phyloP scores from a whole-genome alignment of 2,329 filamentous ascomycete species.

The Pezicula carpinea region DNA sequence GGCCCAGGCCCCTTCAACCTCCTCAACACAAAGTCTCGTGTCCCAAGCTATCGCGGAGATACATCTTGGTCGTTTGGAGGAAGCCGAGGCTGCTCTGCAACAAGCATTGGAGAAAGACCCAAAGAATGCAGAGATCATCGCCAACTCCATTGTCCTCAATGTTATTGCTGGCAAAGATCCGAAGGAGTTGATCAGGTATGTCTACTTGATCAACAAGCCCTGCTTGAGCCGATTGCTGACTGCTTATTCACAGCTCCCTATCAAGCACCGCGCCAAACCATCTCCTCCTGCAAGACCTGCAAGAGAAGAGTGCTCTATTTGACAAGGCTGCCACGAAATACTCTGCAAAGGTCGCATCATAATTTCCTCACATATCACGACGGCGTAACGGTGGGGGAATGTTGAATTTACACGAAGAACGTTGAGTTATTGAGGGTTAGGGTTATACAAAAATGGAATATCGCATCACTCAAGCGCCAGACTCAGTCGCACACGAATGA shows the following conservation, averaged over 20 bases:
- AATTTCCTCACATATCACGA: constrained; percentile 15
- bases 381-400: constrained; percentile 15
- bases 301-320: constrained; percentile 83
- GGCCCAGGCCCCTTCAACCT: constrained; percentile 77
- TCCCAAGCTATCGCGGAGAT: constrained; percentile 89
- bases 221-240: constrained; percentile 1
- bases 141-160: constrained; percentile 77
- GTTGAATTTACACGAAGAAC: constrained; percentile 6
- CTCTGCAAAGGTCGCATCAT: constrained; percentile 63
- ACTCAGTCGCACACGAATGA: neutral
- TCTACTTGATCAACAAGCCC: constrained; percentile 12
- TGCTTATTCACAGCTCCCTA: constrained; percentile 39
- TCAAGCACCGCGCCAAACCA: constrained; percentile 62
- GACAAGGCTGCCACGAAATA: constrained; percentile 85
- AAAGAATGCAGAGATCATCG: constrained; percentile 68
- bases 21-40: constrained; percentile 70
- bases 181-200: constrained; percentile 57
- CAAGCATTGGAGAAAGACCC: constrained; percentile 74
- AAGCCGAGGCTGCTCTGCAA: constrained; percentile 82
- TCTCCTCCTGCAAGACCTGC: constrained; percentile 65
- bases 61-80: constrained; percentile 81
- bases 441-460: constrained; percentile 16
- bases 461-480: constrained; percentile 7
- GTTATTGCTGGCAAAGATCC: constrained; percentile 70
- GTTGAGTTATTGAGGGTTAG: constrained; percentile 2